Conservation (phyloP, 2,329 filamentous ascomycete species). For the Camptophora hylomeconis region DNA sequence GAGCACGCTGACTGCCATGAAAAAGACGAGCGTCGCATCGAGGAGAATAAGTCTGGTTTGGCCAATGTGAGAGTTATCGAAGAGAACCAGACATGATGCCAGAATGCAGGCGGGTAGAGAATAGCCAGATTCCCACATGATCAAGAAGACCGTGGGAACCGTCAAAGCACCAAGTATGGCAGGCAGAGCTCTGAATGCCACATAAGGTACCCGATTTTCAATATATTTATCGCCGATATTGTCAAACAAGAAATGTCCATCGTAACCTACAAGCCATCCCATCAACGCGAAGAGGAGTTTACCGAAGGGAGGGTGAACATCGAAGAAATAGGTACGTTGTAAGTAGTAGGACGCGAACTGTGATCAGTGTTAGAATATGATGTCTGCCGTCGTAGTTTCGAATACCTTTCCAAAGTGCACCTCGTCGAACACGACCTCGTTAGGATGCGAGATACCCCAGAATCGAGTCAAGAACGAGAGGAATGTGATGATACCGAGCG, state of each 20-base stretch:
- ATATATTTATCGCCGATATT: slow-evolving; percentile 99
- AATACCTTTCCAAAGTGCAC: slow-evolving; percentile 98
- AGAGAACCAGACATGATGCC: slow-evolving; percentile 72
- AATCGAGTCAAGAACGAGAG: slow-evolving; percentile 87
- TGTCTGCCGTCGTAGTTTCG: slow-evolving; percentile 1
- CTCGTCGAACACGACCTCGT: slow-evolving; percentile 97
- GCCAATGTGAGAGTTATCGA: slow-evolving; percentile 95
- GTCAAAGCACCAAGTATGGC: slow-evolving; percentile 85
- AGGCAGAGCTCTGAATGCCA: slow-evolving; percentile 87
- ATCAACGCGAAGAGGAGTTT: slow-evolving; percentile 96
- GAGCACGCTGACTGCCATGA: slow-evolving; percentile 88
- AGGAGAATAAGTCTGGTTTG: slow-evolving; percentile 91
- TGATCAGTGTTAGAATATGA: neutral
- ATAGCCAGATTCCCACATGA: slow-evolving; percentile 99
- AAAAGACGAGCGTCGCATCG: slow-evolving; percentile 84
- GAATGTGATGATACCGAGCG: slow-evolving; percentile 61
- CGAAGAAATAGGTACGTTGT: slow-evolving; percentile 97
- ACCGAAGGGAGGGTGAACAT: slow-evolving; percentile 94
- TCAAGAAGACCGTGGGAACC: slow-evolving; percentile 84
- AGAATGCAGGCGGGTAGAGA: slow-evolving; percentile 84
- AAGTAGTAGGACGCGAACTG: slow-evolving; percentile 61
- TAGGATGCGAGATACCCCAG: slow-evolving; percentile 88
- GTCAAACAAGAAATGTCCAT: slow-evolving; percentile 94
- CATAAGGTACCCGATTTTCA: slow-evolving; percentile 90
- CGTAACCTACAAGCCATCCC: slow-evolving; percentile 94